Evolutionary conservation across 495 filamentous ascomycete species (phyloP).

Genomic region (Friedmanniomyces endolithicus): DNA sequence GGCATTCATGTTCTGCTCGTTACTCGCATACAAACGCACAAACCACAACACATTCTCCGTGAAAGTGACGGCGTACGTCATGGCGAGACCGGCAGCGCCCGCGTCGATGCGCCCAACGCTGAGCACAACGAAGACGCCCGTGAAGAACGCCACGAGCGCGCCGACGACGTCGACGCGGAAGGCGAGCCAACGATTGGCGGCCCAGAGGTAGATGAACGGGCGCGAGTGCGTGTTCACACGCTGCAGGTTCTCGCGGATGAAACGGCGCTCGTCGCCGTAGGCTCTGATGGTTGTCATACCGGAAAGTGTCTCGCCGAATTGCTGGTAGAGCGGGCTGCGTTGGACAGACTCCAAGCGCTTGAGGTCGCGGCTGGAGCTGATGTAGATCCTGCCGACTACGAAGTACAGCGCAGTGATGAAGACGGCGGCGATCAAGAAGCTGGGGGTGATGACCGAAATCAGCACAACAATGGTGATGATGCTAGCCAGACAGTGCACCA

Average conservation of each 20-base stretch:
- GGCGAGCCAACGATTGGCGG: conserved; percentile 92
- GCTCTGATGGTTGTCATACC: conserved; percentile 97
- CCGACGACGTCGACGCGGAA: conserved; percentile 85
- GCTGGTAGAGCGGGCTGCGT: conserved; percentile 89
- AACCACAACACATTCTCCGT: conserved; percentile 97
- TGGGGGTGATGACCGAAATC: conserved; percentile 86
- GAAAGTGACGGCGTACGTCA: conserved; percentile 97
- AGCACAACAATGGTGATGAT: conserved; percentile 81
- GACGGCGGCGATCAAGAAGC: conserved; percentile 74
- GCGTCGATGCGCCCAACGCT: conserved; percentile 80
- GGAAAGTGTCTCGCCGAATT: conserved; percentile 91
- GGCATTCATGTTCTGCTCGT: conserved; percentile 99
- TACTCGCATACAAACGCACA: conserved; percentile 83
- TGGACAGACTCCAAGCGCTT: conserved; percentile 93
- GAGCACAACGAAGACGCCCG: conserved; percentile 78
- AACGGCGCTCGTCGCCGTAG: conserved; percentile 87
- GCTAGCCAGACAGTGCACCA: conserved; percentile 55
- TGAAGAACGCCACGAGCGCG: conserved; percentile 86
- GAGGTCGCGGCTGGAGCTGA: conserved; percentile 81
- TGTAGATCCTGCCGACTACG: conserved; percentile 73
- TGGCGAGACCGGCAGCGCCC: conserved; percentile 83
- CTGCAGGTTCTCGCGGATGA: conserved; percentile 81
- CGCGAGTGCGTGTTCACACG: conserved; percentile 83
- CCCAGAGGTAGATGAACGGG: conserved; percentile 95
- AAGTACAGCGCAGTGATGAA: conserved; percentile 78